Evolutionary conservation across 2,329 filamentous ascomycete genomes (phyloP).

Genomic region (Fusarium sp.): DNA sequence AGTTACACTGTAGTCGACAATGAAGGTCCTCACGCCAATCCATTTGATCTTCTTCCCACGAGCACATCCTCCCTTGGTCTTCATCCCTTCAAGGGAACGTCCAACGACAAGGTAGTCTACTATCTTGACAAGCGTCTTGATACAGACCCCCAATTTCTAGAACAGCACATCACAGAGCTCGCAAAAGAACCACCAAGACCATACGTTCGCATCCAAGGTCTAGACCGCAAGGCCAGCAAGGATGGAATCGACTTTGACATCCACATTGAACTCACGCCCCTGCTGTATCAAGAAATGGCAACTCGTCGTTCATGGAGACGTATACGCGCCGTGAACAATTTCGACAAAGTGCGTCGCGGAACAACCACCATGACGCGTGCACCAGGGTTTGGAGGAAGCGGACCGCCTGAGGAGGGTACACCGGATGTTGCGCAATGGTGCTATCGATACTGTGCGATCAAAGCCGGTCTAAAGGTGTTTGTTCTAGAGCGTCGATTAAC

Average conservation of each 20-base stretch:
- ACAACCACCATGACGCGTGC: slow-evolving; percentile 67
- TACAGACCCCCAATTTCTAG: slow-evolving; percentile 57
- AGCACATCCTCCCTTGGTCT: slow-evolving; percentile 38
- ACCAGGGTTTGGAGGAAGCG: slow-evolving; percentile 55
- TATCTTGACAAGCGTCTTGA: slow-evolving; percentile 62
- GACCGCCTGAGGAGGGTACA: slow-evolving; percentile 48
- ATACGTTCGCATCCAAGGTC: slow-evolving; percentile 64
- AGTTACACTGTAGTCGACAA: slow-evolving; percentile 40
- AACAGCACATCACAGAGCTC: slow-evolving; percentile 59
- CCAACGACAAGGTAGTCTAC: slow-evolving; percentile 53
- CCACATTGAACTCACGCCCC: slow-evolving; percentile 68
- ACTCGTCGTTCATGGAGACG: slow-evolving; percentile 56
- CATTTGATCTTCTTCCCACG: slow-evolving; percentile 27
- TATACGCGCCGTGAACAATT: slow-evolving; percentile 67
- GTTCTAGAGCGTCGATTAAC: slow-evolving; percentile 63
- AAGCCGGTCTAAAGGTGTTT: slow-evolving; percentile 69
- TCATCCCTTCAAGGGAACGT: slow-evolving; percentile 49
- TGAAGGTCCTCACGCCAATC: slow-evolving; percentile 28
- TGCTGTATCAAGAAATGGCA: slow-evolving; percentile 63
- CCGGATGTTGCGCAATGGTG: slow-evolving; percentile 70
- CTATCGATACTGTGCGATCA: slow-evolving; percentile 72
- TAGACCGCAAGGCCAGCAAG: slow-evolving; percentile 60
- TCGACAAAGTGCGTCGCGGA: slow-evolving; percentile 74
- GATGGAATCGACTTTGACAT: slow-evolving; percentile 71
- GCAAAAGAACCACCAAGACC: slow-evolving; percentile 65